Percentiles rank a stretch among this genome's conserved stretches.
Evolutionary conservation across 1,139 yeast species (phyloP).

Genomic region (Wickerhamiella infanticola): DNA sequence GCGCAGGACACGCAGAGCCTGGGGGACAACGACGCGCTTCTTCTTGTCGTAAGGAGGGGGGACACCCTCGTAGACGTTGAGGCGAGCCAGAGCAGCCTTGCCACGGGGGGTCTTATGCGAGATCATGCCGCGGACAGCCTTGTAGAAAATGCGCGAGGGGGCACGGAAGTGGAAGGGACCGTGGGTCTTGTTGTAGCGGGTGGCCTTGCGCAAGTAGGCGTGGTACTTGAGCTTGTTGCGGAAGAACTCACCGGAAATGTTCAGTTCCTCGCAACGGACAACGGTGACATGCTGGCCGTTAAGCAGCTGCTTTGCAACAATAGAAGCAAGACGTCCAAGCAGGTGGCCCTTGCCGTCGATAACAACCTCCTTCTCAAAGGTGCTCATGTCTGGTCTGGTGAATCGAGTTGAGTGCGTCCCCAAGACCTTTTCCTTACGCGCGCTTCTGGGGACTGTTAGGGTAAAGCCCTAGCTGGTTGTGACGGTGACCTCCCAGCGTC

Average conservation of each 20-base stretch:
- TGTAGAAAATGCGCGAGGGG: conserved; percentile 98
- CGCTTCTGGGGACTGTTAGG: conserved; percentile 12
- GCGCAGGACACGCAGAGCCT: conserved; percentile 98
- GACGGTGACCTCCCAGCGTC: background rate
- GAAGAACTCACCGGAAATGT: conserved; percentile 99
- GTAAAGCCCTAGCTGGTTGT: background rate
- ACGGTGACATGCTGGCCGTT: conserved; percentile 97
- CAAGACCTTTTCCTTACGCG: conserved; percentile 13
- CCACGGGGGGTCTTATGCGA: conserved; percentile 99
- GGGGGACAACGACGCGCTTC: conserved; percentile 99
- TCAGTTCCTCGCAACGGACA: conserved; percentile 95
- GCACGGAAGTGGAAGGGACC: conserved; percentile 99
- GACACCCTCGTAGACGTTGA: conserved; percentile 98
- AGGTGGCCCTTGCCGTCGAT: conserved; percentile 67
- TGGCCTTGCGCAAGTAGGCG: conserved; percentile 98
- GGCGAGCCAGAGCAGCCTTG: conserved; percentile 98
- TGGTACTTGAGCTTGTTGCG: conserved; percentile 99
- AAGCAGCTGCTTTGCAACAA: conserved; percentile 95
- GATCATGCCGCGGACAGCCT: conserved; percentile 99
- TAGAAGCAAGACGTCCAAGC: conserved; percentile 98
- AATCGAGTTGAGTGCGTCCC: background rate
- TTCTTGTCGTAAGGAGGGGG: conserved; percentile 99
- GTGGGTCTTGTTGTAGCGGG: conserved; percentile 95
- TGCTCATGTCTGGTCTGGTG: conserved; percentile 12
- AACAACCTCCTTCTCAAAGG: conserved; percentile 18